A percentile compares a stretch with the other conserved stretches of the same genome.
Conservation (phyloP, 305 asterid genomes). For the Fraxinus greggii region DNA sequence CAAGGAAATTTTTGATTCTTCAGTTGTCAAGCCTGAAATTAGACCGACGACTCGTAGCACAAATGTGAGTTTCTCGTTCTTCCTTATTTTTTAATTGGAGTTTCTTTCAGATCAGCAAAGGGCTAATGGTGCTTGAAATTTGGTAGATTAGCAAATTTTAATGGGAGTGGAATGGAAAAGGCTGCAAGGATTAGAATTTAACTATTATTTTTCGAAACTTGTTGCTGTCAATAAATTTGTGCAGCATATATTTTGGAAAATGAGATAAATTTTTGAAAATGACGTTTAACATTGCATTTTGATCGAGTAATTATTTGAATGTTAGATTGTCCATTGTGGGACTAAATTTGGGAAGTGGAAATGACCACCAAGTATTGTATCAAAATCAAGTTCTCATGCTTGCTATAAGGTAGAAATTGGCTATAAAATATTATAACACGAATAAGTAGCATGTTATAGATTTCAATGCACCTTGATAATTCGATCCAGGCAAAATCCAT, state of each 20-base stretch:
- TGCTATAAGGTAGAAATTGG: neutral
- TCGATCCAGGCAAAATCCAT: neutral
- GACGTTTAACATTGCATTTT: neutral
- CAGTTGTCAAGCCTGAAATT: conserved; percentile 41
- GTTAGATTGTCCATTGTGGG: neutral
- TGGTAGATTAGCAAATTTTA: neutral
- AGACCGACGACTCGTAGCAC: conserved; percentile 48
- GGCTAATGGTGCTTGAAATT: neutral
- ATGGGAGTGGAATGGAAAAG: neutral
- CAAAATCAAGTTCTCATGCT: neutral
- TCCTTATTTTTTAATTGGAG: neutral
- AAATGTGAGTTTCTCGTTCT: conserved; percentile 38
- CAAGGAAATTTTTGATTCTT: conserved; percentile 55
- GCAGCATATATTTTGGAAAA: neutral
- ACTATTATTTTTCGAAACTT: neutral
- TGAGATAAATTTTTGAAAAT: neutral
- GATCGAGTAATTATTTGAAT: neutral
- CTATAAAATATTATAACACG: neutral
- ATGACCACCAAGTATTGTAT: neutral
- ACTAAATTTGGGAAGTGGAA: neutral
- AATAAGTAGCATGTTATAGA: neutral
- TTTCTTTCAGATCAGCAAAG: neutral
- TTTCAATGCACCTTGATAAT: neutral
- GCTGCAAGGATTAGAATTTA: neutral
- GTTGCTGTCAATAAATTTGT: neutral